Conservation (phyloP, 257 asterid genomes). For the Solanum rostratum region DNA sequence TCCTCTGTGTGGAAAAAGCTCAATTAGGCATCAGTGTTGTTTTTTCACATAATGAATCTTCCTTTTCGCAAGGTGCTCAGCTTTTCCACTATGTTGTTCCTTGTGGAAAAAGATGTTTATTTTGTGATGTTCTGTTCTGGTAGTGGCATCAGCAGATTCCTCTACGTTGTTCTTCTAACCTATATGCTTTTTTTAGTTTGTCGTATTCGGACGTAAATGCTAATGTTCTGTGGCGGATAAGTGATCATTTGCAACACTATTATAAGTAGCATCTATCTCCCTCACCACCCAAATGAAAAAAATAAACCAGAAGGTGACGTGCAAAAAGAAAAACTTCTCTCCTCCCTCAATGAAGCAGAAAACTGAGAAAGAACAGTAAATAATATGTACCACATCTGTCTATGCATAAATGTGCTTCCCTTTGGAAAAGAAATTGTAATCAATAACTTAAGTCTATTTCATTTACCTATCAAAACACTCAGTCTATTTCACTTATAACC, state of each 20-base stretch:
- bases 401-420: neutral
- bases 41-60: slow-evolving; percentile 46
- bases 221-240: neutral
- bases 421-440: neutral
- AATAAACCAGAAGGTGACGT: neutral
- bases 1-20: neutral
- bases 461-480: neutral
- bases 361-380: neutral
- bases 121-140: slow-evolving; percentile 6
- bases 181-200: neutral
- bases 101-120: neutral
- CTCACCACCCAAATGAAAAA: neutral
- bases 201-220: neutral
- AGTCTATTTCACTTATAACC: neutral
- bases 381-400: neutral
- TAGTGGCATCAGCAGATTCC: slow-evolving; percentile 4
- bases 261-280: neutral
- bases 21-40: slow-evolving; percentile 20
- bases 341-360: neutral
- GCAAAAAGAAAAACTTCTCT: neutral
- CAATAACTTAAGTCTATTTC: neutral
- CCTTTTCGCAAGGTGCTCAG: slow-evolving; percentile 18
- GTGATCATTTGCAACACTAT: neutral
- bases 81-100: slow-evolving; percentile 20
- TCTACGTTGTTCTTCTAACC: neutral